Conservation (phyloP, 345 rosid genomes). For the Populus deltoides region DNA sequence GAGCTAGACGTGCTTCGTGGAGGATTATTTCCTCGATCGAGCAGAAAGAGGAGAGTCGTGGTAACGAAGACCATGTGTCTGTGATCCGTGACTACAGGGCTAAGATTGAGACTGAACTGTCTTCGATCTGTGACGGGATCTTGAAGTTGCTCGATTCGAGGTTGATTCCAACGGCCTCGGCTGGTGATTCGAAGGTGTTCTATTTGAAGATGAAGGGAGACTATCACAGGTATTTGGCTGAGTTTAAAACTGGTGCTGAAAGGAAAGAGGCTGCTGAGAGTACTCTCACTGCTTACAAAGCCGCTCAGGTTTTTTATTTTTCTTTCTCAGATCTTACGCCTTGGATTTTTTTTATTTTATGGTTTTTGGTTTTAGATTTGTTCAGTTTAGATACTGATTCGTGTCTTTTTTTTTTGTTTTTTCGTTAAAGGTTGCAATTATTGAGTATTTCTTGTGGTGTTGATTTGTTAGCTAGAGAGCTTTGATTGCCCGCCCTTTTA, state of each 20-base stretch:
- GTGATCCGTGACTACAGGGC: constrained; percentile 73
- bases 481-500: background rate
- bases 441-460: background rate
- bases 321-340: background rate
- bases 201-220: constrained; percentile 93
- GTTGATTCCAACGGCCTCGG: constrained; percentile 63
- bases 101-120: constrained; percentile 78
- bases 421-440: background rate
- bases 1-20: constrained; percentile 93
- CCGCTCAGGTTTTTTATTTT: constrained; percentile 67
- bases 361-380: background rate
- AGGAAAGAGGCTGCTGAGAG: constrained; percentile 87
- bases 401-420: background rate
- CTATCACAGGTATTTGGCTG: constrained; percentile 83
- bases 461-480: background rate
- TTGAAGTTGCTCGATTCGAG: constrained; percentile 71
- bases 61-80: constrained; percentile 83
- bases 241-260: constrained; percentile 78
- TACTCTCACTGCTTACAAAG: constrained; percentile 76
- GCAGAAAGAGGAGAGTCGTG: constrained; percentile 89
- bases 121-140: constrained; percentile 75
- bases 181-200: constrained; percentile 83
- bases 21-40: constrained; percentile 84
- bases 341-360: background rate
- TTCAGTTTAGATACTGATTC: background rate